Evolutionary conservation across 179 eudicot genomes (phyloP), one percentile per base, ranked within the genome.

Genomic region (Pouteria campechiana): DNA sequence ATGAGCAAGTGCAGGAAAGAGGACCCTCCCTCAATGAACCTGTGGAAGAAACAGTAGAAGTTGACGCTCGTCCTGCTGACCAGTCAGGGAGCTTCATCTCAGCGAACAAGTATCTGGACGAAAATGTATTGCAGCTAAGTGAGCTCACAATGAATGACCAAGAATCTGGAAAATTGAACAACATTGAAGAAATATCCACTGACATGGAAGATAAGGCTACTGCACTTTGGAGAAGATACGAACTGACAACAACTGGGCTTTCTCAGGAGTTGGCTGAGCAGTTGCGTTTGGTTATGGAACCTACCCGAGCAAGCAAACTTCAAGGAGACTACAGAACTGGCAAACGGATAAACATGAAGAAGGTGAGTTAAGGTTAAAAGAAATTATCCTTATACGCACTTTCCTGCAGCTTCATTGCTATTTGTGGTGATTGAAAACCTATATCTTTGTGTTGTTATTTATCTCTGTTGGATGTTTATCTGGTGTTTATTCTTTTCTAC

Each of bases 241-340:
- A 92, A 52, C 50, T 71, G 38, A 80, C 30, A 6, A 92, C 99
- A 13, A 65, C 82, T 21, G 83, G 94, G 63, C 60, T 88, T 61
- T 92, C 96, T 20, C 99, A 88, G 53, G 99, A 88, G 73, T 66
- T 92, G 66, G 86, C 96, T 34, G 96, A 92, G 71, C 96, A 92
- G 64, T 60, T 92, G 61, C 96, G 99, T 38, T 61, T 92, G 32
- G 82, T 88, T 29, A 80, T 92, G 96, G 96, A 92, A 47, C 99
- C 96, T 36, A 92, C 99, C 18, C 61, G 78, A 49, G 99, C 99
- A 45, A 88, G 92, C 83, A 92, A 81, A 72, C 99, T 92, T 9
- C 89, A 78, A 58, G 99, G 99, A 29, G 99, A 92, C 75, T 92
- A 83, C 74, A 75, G 69, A 58, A 92, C 99, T 46, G 99, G 99